A percentile compares a stretch with the other conserved stretches of the same genome.
These are phyloP conservation scores for Aristolochia californica DNA, from an alignment of 164 flowering plant species.

Conservation along the genomic window DNA sequence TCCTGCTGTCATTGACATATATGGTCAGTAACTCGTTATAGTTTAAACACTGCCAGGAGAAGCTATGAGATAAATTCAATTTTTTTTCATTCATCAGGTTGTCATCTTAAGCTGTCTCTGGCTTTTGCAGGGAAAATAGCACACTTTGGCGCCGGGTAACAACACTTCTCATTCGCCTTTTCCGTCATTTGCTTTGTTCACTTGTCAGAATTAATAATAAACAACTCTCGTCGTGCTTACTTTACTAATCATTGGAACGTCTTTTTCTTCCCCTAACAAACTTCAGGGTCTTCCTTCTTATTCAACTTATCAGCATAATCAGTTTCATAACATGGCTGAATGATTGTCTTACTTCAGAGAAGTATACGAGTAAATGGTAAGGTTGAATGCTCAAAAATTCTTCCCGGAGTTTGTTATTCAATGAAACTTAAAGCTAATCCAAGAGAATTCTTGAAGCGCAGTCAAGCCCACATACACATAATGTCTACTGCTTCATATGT, in stretches of 20 bases:
- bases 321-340: constrained; percentile 83
- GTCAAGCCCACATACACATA: constrained; percentile 53
- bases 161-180: constrained; percentile 3
- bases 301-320: constrained; percentile 80
- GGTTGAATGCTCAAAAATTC: no score
- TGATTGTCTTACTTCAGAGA: constrained; percentile 49
- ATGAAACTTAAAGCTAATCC: constrained; percentile 5
- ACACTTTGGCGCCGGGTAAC: constrained; percentile 91
- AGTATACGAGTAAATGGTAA: constrained; percentile 65
- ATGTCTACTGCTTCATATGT: constrained; percentile 54
- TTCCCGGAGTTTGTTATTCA: not conserved
- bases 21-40: constrained; percentile 42
- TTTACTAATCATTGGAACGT: no score
- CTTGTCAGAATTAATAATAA: no score
- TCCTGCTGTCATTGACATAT: constrained; percentile 38
- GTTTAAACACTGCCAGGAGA: not conserved
- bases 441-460: constrained; percentile 27
- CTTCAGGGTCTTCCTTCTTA: constrained; percentile 74
- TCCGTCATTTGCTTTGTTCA: no score
- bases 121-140: constrained; percentile 62
- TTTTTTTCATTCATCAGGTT: not conserved
- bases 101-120: not conserved
- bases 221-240: no score
- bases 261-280: not conserved
- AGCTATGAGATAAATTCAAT: no score